These are phyloP conservation scores for Sporothrix protearum DNA, from an alignment of 2,329 filamentous ascomycete genomes.

Conservation along the genomic window DNA sequence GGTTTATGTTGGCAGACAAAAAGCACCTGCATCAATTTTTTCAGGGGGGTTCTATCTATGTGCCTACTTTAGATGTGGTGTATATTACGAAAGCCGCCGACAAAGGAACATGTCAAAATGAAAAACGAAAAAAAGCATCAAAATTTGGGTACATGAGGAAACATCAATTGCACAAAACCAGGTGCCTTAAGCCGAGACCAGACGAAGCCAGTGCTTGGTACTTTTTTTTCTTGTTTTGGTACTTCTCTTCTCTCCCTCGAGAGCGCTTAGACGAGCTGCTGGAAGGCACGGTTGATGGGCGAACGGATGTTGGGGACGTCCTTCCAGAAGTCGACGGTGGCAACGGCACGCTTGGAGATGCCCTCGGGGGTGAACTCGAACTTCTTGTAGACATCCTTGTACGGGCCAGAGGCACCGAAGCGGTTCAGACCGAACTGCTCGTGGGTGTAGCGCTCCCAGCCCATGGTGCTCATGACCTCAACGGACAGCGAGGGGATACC, in stretches of 20 bases:
- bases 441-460: slow-evolving; percentile 98
- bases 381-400: slow-evolving; percentile 99
- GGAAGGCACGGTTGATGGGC: slow-evolving; percentile 94
- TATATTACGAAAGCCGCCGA: slow-evolving; percentile 16
- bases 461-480: slow-evolving; percentile 95
- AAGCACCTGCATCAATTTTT: slow-evolving; percentile 11
- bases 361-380: slow-evolving; percentile 99
- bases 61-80: slow-evolving; percentile 10
- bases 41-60: slow-evolving; percentile 7
- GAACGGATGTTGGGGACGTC: slow-evolving; percentile 84
- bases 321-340: slow-evolving; percentile 98
- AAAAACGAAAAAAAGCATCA: slow-evolving; percentile 12
- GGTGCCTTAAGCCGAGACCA: slow-evolving; percentile 9
- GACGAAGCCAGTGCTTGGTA: neutral
- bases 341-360: slow-evolving; percentile 87
- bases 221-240: neutral
- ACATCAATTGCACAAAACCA: slow-evolving; percentile 18
- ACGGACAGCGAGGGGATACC: slow-evolving; percentile 90
- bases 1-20: slow-evolving; percentile 6
- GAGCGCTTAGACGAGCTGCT: slow-evolving; percentile 78
- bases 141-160: slow-evolving; percentile 18
- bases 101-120: neutral
- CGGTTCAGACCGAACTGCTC: slow-evolving; percentile 99
- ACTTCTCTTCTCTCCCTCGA: neutral
- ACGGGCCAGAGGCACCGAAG: slow-evolving; percentile 94